Evolutionary conservation across 2,329 filamentous ascomycete genomes (phyloP).

Genomic region (Verticillium zaregamsianum): DNA sequence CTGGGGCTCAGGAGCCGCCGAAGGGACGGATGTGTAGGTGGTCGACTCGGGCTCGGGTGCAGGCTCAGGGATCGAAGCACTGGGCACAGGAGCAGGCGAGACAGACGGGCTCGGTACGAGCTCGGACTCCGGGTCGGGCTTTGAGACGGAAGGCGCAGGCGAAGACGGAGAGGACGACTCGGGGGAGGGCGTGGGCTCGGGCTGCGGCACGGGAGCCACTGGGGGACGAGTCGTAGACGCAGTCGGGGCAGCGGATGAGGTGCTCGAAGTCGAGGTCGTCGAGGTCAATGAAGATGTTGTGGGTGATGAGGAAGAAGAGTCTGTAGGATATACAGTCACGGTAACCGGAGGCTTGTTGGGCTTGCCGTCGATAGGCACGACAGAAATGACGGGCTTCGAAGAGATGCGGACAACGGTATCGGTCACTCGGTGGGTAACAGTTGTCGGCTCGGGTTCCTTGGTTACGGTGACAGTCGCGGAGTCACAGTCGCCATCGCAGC

Average conservation of each 20-base stretch:
- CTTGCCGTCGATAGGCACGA: conserved; percentile 21
- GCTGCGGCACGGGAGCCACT: not conserved
- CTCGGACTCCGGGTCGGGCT: not conserved
- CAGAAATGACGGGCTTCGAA: conserved; percentile 17
- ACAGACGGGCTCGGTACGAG: too few species aligned
- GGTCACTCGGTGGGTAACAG: conserved; percentile 22
- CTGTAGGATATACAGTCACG: conserved; percentile 6
- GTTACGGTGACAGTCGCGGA: conserved; percentile 22
- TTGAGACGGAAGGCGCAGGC: not conserved
- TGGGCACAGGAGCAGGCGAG: too few species aligned
- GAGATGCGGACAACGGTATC: conserved; percentile 18
- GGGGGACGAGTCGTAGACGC: not conserved
- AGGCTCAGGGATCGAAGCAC: too few species aligned
- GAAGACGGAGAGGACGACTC: too few species aligned
- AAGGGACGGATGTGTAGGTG: not conserved
- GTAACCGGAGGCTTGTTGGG: conserved; percentile 7
- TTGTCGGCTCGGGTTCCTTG: conserved; percentile 18
- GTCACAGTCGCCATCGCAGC: conserved; percentile 1
- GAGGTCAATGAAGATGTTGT: not conserved
- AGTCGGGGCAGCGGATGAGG: not conserved
- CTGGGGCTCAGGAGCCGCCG: not conserved
- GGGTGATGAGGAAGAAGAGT: not conserved
- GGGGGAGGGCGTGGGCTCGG: not conserved
- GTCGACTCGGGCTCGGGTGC: not conserved
- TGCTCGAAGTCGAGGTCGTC: not conserved